These are phyloP conservation scores for Alnus glutinosa DNA, from an alignment of 306 rosid genomes.

Conservation along the genomic window DNA sequence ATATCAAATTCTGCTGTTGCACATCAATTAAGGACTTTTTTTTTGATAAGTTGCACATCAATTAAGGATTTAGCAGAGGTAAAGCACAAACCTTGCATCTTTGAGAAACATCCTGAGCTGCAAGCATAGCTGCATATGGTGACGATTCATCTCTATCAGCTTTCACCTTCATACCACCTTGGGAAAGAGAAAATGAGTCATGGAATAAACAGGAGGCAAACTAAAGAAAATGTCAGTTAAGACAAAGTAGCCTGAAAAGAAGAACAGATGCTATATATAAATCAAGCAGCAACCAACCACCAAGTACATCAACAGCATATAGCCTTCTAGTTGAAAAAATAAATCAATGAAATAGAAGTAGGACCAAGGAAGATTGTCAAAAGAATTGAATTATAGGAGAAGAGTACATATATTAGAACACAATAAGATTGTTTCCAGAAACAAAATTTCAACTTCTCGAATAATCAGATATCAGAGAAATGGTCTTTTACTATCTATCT, in stretches of 20 bases:
- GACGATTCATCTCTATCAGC: slow-evolving; percentile 93
- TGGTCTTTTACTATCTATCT: neutral
- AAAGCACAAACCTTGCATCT: slow-evolving; percentile 63
- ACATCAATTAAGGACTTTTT: neutral
- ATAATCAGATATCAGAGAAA: neutral
- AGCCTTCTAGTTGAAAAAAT: neutral
- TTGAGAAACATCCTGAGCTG: slow-evolving; percentile 86
- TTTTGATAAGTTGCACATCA: neutral
- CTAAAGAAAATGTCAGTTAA: neutral
- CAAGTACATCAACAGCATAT: neutral
- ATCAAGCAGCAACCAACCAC: neutral
- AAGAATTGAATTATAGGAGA: too few relatives aligned
- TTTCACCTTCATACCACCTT: slow-evolving; percentile 94
- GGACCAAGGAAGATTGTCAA: too few relatives aligned
- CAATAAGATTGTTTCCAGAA: neutral
- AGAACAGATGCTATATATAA: neutral
- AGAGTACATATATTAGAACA: neutral
- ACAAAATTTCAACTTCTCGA: neutral
- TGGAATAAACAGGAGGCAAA: neutral
- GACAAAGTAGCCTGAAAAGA: neutral
- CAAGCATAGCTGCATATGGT: slow-evolving; percentile 95
- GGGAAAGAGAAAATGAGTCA: neutral
- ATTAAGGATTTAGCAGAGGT: neutral
- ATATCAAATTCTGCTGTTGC: neutral
- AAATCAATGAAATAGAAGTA: too few relatives aligned